Evolutionary conservation across 768 basidiomycete species (phyloP).

Genomic region (Jaapia argillacea): DNA sequence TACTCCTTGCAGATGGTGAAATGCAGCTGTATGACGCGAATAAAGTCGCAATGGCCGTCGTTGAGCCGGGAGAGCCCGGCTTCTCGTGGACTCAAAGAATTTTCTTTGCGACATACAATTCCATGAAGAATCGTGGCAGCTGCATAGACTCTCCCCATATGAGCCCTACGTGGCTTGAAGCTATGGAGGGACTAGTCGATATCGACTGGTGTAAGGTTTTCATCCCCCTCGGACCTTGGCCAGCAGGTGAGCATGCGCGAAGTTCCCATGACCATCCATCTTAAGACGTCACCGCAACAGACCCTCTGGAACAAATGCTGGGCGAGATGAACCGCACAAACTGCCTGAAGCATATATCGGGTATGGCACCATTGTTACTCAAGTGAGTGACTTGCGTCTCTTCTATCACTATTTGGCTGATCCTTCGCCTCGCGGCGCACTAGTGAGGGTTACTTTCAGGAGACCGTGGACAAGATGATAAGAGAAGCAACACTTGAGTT

Average conservation of each 20-base stretch:
- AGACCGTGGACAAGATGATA: slow-evolving; percentile 17
- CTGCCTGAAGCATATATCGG: slow-evolving; percentile 16
- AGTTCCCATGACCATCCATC: background rate
- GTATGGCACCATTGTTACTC: slow-evolving; percentile 17
- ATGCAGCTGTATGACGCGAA: slow-evolving; percentile 22
- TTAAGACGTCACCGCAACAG: slow-evolving; percentile 7
- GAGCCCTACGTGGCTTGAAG: slow-evolving; percentile 18
- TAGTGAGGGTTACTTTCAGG: slow-evolving; percentile 21
- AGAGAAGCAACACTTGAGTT: slow-evolving; percentile 18
- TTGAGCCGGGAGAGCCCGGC: slow-evolving; percentile 12
- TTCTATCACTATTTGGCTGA: background rate
- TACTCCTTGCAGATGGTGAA: slow-evolving; percentile 21
- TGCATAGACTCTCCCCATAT: slow-evolving; percentile 16
- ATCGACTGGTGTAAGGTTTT: slow-evolving; percentile 21
- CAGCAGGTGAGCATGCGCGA: slow-evolving; percentile 13
- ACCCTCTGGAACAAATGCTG: slow-evolving; percentile 14
- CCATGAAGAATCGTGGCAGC: slow-evolving; percentile 20
- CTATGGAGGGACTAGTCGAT: slow-evolving; percentile 15
- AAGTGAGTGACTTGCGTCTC: slow-evolving; percentile 10
- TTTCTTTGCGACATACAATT: slow-evolving; percentile 21
- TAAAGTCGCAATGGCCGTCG: slow-evolving; percentile 13
- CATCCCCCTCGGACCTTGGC: slow-evolving; percentile 22
- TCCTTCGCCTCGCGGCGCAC: background rate
- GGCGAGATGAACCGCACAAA: slow-evolving; percentile 20
- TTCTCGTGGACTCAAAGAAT: slow-evolving; percentile 19